Evolutionary conservation across 441 rosid species (phyloP).

Genomic region (Daphne laureola): DNA sequence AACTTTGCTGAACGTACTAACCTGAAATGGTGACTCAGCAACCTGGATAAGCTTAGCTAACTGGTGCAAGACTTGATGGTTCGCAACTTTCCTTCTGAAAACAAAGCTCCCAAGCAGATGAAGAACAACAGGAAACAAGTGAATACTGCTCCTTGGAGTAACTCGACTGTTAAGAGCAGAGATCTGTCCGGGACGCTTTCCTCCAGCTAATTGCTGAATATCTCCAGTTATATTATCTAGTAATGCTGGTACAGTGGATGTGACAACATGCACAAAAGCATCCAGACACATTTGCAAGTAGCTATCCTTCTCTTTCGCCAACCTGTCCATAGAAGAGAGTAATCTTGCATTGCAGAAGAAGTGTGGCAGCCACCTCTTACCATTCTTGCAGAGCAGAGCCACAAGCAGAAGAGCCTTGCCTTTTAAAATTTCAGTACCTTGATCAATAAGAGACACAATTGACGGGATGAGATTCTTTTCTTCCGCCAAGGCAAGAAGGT

Average conservation of each 20-base stretch:
- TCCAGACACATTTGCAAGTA: conserved; percentile 69
- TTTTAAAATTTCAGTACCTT: conserved; percentile 74
- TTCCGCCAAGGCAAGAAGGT: conserved; percentile 66
- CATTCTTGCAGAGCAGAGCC: conserved; percentile 80
- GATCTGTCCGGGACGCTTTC: conserved; percentile 73
- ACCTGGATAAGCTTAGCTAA: conserved; percentile 71
- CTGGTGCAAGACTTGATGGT: conserved; percentile 60
- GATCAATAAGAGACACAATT: conserved; percentile 75
- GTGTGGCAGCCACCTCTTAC: conserved; percentile 82
- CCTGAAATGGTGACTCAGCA: conserved; percentile 86
- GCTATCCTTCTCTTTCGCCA: conserved; percentile 82
- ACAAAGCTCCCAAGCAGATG: conserved; percentile 82
- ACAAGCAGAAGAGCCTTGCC: conserved; percentile 79
- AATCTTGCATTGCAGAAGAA: conserved; percentile 74
- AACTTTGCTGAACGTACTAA: conserved; percentile 23
- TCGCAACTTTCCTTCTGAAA: conserved; percentile 71
- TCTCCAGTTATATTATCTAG: conserved; percentile 71
- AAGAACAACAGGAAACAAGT: conserved; percentile 77
- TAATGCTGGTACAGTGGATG: conserved; percentile 65
- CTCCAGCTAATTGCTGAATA: conserved; percentile 81
- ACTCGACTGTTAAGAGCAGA: conserved; percentile 54
- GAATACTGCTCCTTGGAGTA: conserved; percentile 55
- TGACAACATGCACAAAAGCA: conserved; percentile 58
- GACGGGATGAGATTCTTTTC: conserved; percentile 72
- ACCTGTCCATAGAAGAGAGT: conserved; percentile 74